These are phyloP conservation scores for Luvunga scandens DNA, from an alignment of 345 rosid genomes.

Conservation along the genomic window DNA sequence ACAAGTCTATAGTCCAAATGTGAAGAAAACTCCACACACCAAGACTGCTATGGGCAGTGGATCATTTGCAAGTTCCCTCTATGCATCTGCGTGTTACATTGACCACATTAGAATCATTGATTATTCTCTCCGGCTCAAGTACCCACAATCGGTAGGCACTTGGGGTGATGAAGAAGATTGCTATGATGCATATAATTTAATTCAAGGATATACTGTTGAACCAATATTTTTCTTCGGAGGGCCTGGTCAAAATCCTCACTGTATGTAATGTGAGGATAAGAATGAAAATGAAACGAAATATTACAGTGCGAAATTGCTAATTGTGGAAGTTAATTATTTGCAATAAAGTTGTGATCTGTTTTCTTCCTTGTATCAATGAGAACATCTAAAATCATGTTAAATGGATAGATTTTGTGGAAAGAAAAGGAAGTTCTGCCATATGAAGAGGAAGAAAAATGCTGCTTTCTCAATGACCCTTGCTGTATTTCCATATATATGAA, in stretches of 20 bases:
- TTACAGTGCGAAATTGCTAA: background rate
- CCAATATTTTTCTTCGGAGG: constrained; percentile 52
- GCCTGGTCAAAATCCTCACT: constrained; percentile 31
- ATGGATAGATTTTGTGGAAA: background rate
- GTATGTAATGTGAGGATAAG: constrained; percentile 22
- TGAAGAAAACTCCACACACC: constrained; percentile 47
- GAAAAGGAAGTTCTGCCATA: background rate
- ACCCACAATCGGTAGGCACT: constrained; percentile 31
- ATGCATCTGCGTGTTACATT: constrained; percentile 26
- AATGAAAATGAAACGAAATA: background rate
- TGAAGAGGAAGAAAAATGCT: background rate
- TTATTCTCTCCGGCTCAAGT: constrained; percentile 30
- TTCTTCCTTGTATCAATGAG: background rate
- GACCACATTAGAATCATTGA: constrained; percentile 38
- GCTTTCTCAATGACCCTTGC: background rate
- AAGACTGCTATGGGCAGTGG: constrained; percentile 60
- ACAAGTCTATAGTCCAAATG: constrained; percentile 42
- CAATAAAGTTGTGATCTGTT: background rate
- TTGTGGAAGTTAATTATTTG: background rate
- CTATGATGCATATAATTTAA: constrained; percentile 26
- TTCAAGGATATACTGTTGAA: constrained; percentile 15
- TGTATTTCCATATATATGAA: background rate
- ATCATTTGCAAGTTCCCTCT: constrained; percentile 4
- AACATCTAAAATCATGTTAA: background rate
- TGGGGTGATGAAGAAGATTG: constrained; percentile 26